Evolutionary conservation across 352 stramenopile species (phyloP), one percentile per base, ranked within the genome.

Genomic region (Pythium dissimile): DNA sequence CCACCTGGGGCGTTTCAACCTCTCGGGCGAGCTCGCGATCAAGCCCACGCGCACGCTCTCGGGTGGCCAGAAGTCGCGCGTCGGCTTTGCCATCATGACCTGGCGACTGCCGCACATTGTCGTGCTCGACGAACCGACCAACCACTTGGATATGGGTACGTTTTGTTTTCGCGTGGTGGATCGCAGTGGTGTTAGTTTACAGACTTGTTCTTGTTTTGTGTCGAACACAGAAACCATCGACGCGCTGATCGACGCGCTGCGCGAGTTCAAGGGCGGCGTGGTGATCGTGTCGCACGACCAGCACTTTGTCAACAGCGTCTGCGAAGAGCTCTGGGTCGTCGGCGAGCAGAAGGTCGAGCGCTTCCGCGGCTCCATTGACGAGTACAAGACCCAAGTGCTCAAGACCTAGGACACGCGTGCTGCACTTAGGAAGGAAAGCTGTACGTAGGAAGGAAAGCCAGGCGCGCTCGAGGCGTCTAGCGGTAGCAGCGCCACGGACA

Each of bases 211-310:
- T 50, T 38, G 2, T 30, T 54, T 34, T 55, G 21, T 24, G 15
- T 23, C 59, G n/a, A n/a, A n/a, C n/a, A 32, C 37, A 85, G 81
- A 92, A 68, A 94, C 85, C 28, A 59, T 66, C 27, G 58, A 66
- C 23, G 58, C 58, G 24, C 26, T 66, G 15, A 94, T 94, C 42
- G 82, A 92, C 32, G 83, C 92, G 75, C 75, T 99, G 28, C 97
- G 98, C 64, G 95, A 99, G 41, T 99, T 97, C 88, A 96, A 96
- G 59, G 97, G 97, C 43, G 96, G 92, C 60, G 95, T 98, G 5
- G 77, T 99, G 52, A 86, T 99, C 41, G 95, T 99, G 16, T 98
- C 92, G 3, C 96, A 99, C 76, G 95, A 99, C 88, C 85, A 97
- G 70, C 98, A 98, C 77, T 99, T 99, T 61, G 95, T 99, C 64